Conservation (phyloP, 192 early-diverging fungal species). For the Kickxella alabastrina region DNA sequence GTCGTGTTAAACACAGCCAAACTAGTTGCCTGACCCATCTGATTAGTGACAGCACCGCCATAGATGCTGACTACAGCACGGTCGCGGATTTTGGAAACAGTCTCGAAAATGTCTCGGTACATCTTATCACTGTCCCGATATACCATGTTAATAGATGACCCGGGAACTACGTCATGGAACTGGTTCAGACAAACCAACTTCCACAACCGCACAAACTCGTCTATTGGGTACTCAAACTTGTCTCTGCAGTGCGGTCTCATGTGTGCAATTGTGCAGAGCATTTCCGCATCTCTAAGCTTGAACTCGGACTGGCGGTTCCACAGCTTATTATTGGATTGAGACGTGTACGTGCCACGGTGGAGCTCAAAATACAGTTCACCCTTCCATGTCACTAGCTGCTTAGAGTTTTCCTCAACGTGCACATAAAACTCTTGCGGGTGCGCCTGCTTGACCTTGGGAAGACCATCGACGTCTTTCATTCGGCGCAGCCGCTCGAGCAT, state of each 20-base stretch:
- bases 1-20: constrained; percentile 61
- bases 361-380: constrained; percentile 98
- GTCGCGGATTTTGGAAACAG: constrained; percentile 47
- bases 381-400: constrained; percentile 78
- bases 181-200: constrained; percentile 87
- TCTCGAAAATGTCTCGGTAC: constrained; percentile 26
- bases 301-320: constrained; percentile 83
- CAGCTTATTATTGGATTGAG: constrained; percentile 78
- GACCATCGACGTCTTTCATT: constrained; percentile 71
- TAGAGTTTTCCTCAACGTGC: constrained; percentile 63
- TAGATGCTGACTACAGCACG: constrained; percentile 41
- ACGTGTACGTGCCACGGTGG: constrained; percentile 96
- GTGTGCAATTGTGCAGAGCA: constrained; percentile 57
- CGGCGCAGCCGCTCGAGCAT: constrained; percentile 83
- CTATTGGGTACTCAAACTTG: constrained; percentile 62
- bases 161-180: constrained; percentile 96
- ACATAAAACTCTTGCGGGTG: constrained; percentile 81
- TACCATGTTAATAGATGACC: constrained; percentile 83
- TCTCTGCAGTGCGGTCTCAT: constrained; percentile 7
- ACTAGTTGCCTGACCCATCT: neutral
- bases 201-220: constrained; percentile 78
- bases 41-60: neutral
- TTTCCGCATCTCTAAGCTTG: constrained; percentile 78
- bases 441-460: constrained; percentile 68
- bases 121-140: constrained; percentile 76